Evolutionary conservation across 2,329 filamentous ascomycete species (phyloP), one percentile per base, ranked within the genome.

Genomic region (Peltaster fructicola): DNA sequence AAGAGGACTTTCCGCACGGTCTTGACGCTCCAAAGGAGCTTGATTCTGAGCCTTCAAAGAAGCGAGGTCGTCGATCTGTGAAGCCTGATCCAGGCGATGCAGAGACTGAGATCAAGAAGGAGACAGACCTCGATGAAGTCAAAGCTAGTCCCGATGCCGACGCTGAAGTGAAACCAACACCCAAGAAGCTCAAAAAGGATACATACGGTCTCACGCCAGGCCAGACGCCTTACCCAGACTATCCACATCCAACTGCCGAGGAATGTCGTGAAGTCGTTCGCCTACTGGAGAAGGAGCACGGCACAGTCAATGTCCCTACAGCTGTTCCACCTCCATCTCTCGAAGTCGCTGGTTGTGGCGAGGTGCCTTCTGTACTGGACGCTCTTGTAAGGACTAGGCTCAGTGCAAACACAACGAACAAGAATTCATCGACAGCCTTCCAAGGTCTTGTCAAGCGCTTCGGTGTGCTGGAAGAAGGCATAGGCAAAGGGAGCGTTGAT

Each of bases 401-500:
- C 6, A 70, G 64, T 27, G 68, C 68, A 13, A 66, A 67, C 17
- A 73, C 69, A 0, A 64, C 61, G 1, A 57, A 57, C 23, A 56
- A 47, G 9, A 73, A 74, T 20, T 72, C 77, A 0, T 68, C 68
- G 11, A 61, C 57, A 19, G 74, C 77, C 5, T 68, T 85, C 33
- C 56, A 61, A 30, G 71, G 69, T 1, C 56, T 88, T 0, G 66
- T 73, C 3, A 41, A 63, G 10, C 61, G 53, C 16, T 82, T 74
- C 33, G 75, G 77, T 1, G 57, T 68, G 10, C 51, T 74, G 3
- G 45, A 68, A 15, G 56, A 63, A 20, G 69, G 74, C 5, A 52
- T 73, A 7, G 74, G 73, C 4, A 69, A 73, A 37, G 73, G 73
- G 3, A 78, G 73, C 27, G 72, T 82, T 6, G 58, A 82, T 43